Base-by-base conservation (phyloP, 108 stramenopile genomes). In the Cylindrotheca fusiformis region DNA sequence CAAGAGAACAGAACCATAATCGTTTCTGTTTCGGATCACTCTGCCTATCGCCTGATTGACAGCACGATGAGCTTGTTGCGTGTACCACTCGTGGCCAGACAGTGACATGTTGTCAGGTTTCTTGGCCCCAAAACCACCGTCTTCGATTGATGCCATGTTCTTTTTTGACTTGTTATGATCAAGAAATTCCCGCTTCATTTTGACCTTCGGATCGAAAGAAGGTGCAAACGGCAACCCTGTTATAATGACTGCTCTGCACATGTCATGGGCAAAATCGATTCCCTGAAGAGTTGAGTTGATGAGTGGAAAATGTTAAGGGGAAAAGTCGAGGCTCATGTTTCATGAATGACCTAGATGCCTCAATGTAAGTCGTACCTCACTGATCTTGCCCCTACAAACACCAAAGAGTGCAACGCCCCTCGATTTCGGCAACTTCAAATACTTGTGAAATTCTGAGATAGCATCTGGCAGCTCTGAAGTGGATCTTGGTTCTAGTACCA, bases 1-100 rank as follows among this genome's bases (percentile, higher is more conserved):
- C 45, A 99, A 72, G 6, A 99, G 69, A 1, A 99, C 90, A 28
- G 95, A 92, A 25, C 98, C 99, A 60, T 86, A 99, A 67, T 99
- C 99, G n/a, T 65, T 58, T 21, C 80, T 71, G 77, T 99, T 98
- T n/a, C 99, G 96, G 68, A 99, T 96, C 0, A 97, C 97, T 20
- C 99, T 79, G 0, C 99, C 99, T 29, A 99, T 72, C 8, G 97
- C 98, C 69, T 99, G 99, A 67, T 99, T 99, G 22, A 99, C 97
- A 45, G 98, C 97, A 2, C 97, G 80, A 50, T 91, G 86, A 2
- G 97, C 99, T 69, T 96, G 95, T 51, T 98, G 97, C 22, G 77
- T 79, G 75, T 99, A 99, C 99, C 99, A 99, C 33, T 94, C 95
- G 26, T 84, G 69, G 0, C 99, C 99, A 0, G 92, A 88, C 10